Evolutionary conservation across 1,284 basidiomycete species (phyloP), one percentile per base, ranked within the genome.

Genomic region (Volvariella volvacea): DNA sequence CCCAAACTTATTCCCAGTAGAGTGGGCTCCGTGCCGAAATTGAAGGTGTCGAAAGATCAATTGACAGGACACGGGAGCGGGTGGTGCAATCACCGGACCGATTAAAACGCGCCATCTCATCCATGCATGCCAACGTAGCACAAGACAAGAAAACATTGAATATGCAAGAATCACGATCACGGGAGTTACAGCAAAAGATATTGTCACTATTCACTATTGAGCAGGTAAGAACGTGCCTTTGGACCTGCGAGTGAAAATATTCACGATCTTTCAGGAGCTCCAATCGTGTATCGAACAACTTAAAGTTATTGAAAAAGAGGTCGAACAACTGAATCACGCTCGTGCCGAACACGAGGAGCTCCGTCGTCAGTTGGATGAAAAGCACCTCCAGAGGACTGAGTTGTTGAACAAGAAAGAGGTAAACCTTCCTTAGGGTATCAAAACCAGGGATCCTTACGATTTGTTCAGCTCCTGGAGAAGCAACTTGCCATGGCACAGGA

Each of bases 51-150:
- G 20, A 66, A 73, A 36, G 83, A 88, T 43, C 70, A 34, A 80
- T 85, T 46, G 63, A 67, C 7, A 73, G 80, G 37, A 79, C 80
- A 0, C 74, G 79, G 40, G 67, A 78, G 9, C 79, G 89, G 22
- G 83, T 94, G 47, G 89, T 94, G 1, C 88, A 89, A 54, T 91
- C 88, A 0, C 90, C 90, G 0, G 90, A 94, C 38, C 76, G 91
- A 30, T 84, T 92, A 54, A 84, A 82, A 59, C 78, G 83, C 44
- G 83, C 80, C 37, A 92, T 94, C 48, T 64, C 72, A 12, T 73
- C 77, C 20, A 90, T 92, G 85, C 72, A 74, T 3, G 57, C 65
- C 7, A 78, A 74, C 0, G 77, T 75, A 0, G 59, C 73, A 46
- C 76, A 83, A 52, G 75, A 84, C 53, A 78, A 85, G 64, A 76